Percentiles rank a stretch among this genome's conserved stretches.
phyloP scores from a whole-genome alignment of 305 asterid species.

The Plantago lanceolata region DNA sequence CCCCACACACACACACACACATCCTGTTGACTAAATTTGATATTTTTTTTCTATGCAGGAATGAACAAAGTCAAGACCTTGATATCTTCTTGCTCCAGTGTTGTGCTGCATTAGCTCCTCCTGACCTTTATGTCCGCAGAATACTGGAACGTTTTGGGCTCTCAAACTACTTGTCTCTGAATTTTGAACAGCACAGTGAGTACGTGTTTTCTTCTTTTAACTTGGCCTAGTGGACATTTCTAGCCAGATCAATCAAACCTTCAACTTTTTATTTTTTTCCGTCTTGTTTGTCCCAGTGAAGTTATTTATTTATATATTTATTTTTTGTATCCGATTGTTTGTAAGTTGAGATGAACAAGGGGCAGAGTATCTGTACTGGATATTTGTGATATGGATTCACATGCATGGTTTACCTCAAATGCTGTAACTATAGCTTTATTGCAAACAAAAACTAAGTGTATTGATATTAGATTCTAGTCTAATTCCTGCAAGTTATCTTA shows the following conservation, averaged over 20 bases:
- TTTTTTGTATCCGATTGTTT: not conserved
- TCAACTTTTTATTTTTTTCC: not conserved
- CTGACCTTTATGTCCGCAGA: constrained; percentile 75
- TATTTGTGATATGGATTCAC: too few species aligned
- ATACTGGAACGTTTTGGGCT: constrained; percentile 91
- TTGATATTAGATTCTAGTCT: too few species aligned
- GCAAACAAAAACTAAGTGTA: not conserved
- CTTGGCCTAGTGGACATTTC: constrained; percentile 25
- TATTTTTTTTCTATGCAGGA: constrained; percentile 50
- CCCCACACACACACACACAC: not conserved
- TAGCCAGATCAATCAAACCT: constrained; percentile 9
- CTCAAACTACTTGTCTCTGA: constrained; percentile 62
- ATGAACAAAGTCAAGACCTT: constrained; percentile 87
- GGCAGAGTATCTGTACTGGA: too few species aligned
- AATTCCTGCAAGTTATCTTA: too few species aligned
- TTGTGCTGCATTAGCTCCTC: constrained; percentile 96
- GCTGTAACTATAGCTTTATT: not conserved
- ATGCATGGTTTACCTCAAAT: not conserved
- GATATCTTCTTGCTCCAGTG: constrained; percentile 96
- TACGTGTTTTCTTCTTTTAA: constrained; percentile 47
- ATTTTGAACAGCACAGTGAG: constrained; percentile 83
- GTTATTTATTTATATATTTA: too few species aligned
- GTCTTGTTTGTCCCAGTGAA: not conserved
- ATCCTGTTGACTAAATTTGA: constrained; percentile 12
- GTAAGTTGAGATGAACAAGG: not conserved